Evolutionary conservation across 176 grass and related monocot genomes (phyloP), one percentile per base, ranked within the genome.

Genomic region (Zoysia japonica): DNA sequence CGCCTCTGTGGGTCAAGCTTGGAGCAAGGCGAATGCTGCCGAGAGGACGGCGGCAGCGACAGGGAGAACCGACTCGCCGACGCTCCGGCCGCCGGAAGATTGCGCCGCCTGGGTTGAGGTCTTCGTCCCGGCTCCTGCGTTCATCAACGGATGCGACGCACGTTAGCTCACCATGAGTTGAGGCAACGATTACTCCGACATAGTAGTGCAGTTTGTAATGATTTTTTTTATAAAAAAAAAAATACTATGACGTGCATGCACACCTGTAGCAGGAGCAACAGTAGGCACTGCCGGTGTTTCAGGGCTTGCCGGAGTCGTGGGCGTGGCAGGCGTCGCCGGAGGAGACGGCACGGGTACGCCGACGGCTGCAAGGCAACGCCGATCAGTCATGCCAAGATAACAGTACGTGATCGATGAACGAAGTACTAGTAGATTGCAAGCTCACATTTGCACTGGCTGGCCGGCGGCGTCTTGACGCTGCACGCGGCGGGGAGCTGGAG

Each of bases 381-480:
- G 12, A 2, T 53, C 69, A 36, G 1, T 12, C 9, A 11, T 13
- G 69, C 6, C 10, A 14, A 2, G 5, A 51, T 14, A 1, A 10
- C 1, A 4, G 11, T 4, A 52, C 2, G 50, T 52, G 50, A 14
- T 12, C 50, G 4, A 12, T 52, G 50, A 52, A 2, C 12, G 53
- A 59, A 19, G 42, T 14, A 40, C 12, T 3, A 1, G 2, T 1
- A 50, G 64, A 1, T 2, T 35, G 35, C 1, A 0, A 0, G 28
- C 67, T 52, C 78, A 93, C 91, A 72, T 20, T 51, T 82, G 84
- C 91, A 93, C 3, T 84, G n/a, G 57, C 85, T 87, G 17, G 61
- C 49, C 1, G 87, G 84, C 13, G 91, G 88, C 28, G 88, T 87
- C 67, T 87, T 14, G 52, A 93, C 70, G 44, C 35, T 72, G 78